Conservation (phyloP, 306 rosid genomes). For the Rosa rugosa region DNA sequence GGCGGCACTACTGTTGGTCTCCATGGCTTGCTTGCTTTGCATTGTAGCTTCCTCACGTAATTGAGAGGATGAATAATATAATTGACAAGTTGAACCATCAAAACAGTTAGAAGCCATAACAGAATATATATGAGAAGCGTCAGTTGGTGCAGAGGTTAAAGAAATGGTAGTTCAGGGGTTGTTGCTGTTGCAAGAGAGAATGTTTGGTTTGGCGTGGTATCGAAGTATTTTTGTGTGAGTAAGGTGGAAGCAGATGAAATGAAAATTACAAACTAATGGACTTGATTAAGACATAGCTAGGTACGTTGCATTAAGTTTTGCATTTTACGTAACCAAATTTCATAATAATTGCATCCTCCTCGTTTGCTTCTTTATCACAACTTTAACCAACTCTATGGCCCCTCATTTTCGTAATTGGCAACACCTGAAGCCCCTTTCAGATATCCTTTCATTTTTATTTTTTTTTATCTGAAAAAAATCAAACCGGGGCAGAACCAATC, state of each 20-base stretch:
- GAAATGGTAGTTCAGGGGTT: background rate
- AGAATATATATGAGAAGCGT: constrained; percentile 3
- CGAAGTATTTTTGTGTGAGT: constrained; percentile 26
- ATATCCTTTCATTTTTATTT: too few species aligned
- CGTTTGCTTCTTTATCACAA: constrained; percentile 54
- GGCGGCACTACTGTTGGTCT: constrained; percentile 17
- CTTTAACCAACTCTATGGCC: constrained; percentile 61
- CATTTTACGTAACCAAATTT: constrained; percentile 22
- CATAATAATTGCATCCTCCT: constrained; percentile 18
- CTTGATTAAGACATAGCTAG: constrained; percentile 6
- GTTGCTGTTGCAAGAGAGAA: constrained; percentile 5
- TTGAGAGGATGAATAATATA: too few species aligned
- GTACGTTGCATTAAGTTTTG: constrained; percentile 8
- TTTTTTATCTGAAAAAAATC: too few species aligned
- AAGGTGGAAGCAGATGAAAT: constrained; percentile 23
- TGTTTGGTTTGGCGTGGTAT: constrained; percentile 44
- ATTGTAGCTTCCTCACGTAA: background rate
- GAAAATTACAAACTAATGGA: background rate
- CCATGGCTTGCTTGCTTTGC: constrained; percentile 17
- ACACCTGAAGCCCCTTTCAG: constrained; percentile 2
- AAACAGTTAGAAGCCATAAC: constrained; percentile 34
- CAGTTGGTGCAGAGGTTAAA: constrained; percentile 7
- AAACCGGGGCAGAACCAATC: background rate
- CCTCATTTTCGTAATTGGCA: constrained; percentile 31
- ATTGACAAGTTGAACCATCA: background rate